Percentiles rank a stretch among this genome's conserved stretches.
These are phyloP conservation scores for Alopecurus myosuroides DNA, from an alignment of 176 grass and related monocot species.

Conservation along the genomic window DNA sequence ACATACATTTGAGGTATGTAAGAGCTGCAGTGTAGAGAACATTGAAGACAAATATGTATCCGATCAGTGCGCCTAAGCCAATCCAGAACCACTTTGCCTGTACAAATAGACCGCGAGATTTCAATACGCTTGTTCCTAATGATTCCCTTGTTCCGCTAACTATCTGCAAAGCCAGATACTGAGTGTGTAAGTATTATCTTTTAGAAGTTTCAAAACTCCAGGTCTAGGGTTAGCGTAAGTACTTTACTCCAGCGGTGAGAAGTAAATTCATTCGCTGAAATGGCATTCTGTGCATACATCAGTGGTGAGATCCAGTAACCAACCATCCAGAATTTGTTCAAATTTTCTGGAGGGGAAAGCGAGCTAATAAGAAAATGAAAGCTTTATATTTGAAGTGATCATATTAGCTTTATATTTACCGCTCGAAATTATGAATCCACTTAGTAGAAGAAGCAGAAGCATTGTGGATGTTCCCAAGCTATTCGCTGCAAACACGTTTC, in stretches of 20 bases:
- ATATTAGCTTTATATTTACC: slow-evolving; percentile 19
- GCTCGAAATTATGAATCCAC: slow-evolving; percentile 61
- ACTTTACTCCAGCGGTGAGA: slow-evolving; percentile 51
- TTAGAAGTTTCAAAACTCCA: background rate
- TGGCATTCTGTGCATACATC: slow-evolving; percentile 55
- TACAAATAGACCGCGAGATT: slow-evolving; percentile 42
- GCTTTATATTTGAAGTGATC: background rate
- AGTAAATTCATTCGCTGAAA: slow-evolving; percentile 50
- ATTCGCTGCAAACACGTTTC: slow-evolving; percentile 47
- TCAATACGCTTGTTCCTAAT: slow-evolving; percentile 39
- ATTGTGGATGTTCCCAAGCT: slow-evolving; percentile 33
- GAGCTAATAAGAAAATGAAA: background rate
- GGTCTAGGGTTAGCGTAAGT: background rate
- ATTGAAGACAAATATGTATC: slow-evolving; percentile 56
- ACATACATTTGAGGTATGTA: slow-evolving; percentile 20
- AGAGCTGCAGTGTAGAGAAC: slow-evolving; percentile 33
- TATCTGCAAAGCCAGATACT: slow-evolving; percentile 20
- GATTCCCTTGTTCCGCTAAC: slow-evolving; percentile 26
- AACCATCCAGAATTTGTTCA: slow-evolving; percentile 56
- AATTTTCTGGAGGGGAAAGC: slow-evolving; percentile 28
- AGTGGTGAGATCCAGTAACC: slow-evolving; percentile 61
- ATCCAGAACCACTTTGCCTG: slow-evolving; percentile 61
- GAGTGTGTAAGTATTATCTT: background rate
- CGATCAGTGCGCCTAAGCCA: slow-evolving; percentile 39
- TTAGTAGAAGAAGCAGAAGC: slow-evolving; percentile 36